Conservation (phyloP, 208 protist species). For the Ichthyophonus hoferi region DNA sequence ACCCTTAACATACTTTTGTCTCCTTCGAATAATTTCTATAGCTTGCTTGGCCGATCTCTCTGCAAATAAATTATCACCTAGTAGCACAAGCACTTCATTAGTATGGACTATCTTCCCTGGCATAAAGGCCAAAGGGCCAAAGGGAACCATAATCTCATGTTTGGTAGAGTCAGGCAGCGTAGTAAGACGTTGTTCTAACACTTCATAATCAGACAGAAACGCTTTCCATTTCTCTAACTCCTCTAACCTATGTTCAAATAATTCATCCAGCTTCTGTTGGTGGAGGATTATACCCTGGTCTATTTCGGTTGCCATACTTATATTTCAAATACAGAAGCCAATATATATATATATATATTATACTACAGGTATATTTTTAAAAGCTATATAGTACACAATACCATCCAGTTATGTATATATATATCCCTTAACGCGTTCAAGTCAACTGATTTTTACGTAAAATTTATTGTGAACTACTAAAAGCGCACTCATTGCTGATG, state of each 20-base stretch:
- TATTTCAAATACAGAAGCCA: too few species aligned
- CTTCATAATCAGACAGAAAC: background rate
- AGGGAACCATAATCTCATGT: background rate
- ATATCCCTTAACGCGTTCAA: too few species aligned
- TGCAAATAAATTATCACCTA: constrained; percentile 2
- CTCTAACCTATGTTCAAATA: background rate
- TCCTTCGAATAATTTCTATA: background rate
- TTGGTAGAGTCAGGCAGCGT: background rate
- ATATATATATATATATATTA: too few species aligned
- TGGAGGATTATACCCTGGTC: background rate
- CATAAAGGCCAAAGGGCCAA: background rate
- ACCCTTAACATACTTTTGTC: background rate
- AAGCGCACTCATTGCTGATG: too few species aligned
- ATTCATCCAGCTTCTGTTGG: background rate
- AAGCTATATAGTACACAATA: too few species aligned
- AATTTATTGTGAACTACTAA: too few species aligned
- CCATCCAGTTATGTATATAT: too few species aligned
- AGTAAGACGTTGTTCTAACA: background rate
- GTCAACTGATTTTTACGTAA: too few species aligned
- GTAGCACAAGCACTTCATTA: background rate
- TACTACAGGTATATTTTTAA: too few species aligned
- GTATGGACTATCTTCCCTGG: background rate
- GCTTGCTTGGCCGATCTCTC: background rate
- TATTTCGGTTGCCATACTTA: background rate
- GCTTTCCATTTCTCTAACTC: background rate